Evolutionary conservation across 2,329 filamentous ascomycete species (phyloP).

Genomic region (Hymenoscyphus occultus): DNA sequence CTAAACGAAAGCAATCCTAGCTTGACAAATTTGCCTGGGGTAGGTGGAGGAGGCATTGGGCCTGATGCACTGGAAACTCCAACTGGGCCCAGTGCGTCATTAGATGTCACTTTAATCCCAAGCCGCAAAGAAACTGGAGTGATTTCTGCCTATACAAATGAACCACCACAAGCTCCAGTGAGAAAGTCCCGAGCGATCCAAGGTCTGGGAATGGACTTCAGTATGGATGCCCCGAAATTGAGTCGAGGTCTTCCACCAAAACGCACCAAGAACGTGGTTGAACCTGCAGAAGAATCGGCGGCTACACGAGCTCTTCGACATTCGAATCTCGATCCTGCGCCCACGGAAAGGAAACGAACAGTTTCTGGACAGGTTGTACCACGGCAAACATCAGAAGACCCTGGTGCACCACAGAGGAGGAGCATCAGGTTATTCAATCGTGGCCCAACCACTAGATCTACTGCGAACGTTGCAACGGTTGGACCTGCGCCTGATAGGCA

Average conservation of each 20-base stretch:
- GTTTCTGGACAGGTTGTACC: slow-evolving; percentile 77
- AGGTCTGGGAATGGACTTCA: slow-evolving; percentile 37
- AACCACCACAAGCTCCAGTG: slow-evolving; percentile 48
- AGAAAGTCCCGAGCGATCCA: slow-evolving; percentile 36
- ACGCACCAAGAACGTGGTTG: slow-evolving; percentile 33
- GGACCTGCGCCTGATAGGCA: slow-evolving; percentile 66
- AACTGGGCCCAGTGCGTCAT: slow-evolving; percentile 44
- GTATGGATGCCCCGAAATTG: slow-evolving; percentile 37
- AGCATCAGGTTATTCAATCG: slow-evolving; percentile 72
- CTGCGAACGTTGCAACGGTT: slow-evolving; percentile 53
- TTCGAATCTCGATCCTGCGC: slow-evolving; percentile 30
- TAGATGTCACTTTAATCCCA: slow-evolving; percentile 36
- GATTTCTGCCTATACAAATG: slow-evolving; percentile 35
- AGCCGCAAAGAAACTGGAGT: slow-evolving; percentile 32
- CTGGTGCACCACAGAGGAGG: slow-evolving; percentile 61
- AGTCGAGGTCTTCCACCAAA: slow-evolving; percentile 35
- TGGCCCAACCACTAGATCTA: slow-evolving; percentile 46
- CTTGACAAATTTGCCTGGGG: slow-evolving; percentile 35
- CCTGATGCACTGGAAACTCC: slow-evolving; percentile 64
- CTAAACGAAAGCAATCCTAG: slow-evolving; percentile 38
- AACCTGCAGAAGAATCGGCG: slow-evolving; percentile 32
- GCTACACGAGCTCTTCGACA: slow-evolving; percentile 27
- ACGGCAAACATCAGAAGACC: slow-evolving; percentile 56
- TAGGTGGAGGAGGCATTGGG: slow-evolving; percentile 35
- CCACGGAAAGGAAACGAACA: slow-evolving; percentile 77